phyloP scores from a whole-genome alignment of 2,329 filamentous ascomycete species.

The Talaromyces sp. region DNA sequence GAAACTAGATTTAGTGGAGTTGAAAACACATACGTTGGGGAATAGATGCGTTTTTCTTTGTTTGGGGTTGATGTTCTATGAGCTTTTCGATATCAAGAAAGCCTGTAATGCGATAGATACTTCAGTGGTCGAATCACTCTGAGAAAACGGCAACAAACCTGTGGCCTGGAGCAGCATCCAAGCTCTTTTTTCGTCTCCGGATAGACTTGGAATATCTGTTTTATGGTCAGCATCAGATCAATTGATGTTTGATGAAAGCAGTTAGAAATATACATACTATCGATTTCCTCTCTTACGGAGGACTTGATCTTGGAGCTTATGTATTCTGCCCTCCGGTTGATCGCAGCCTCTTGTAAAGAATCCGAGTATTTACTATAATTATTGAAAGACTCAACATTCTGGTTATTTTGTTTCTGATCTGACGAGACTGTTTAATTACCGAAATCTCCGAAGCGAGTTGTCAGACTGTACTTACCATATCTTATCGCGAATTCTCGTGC shows the following conservation, averaged over 20 bases:
- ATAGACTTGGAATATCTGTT: constrained; percentile 1
- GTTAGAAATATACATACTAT: background rate
- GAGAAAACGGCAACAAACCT: constrained; percentile 8
- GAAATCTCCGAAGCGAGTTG: background rate
- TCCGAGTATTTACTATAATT: background rate
- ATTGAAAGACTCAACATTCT: background rate
- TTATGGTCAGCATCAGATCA: background rate
- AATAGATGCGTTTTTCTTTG: constrained; percentile 15
- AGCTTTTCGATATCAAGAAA: constrained; percentile 37
- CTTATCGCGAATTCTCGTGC: constrained; percentile 21
- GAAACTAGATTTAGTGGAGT: too few relatives aligned
- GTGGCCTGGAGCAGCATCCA: constrained; percentile 27
- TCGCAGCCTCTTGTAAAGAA: background rate
- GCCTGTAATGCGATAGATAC: constrained; percentile 9
- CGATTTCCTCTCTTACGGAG: background rate
- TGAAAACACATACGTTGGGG: constrained; percentile 20
- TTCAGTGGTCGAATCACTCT: too few relatives aligned
- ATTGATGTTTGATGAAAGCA: too few relatives aligned
- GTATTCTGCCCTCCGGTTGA: background rate
- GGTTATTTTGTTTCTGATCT: background rate
- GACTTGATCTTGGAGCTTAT: constrained; percentile 7
- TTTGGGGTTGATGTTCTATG: constrained; percentile 26
- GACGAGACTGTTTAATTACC: background rate
- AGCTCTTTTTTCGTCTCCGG: constrained; percentile 15
- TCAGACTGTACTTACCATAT: background rate